phyloP scores from a whole-genome alignment of 116 monocot species.

The Phalaenopsis hybrid region DNA sequence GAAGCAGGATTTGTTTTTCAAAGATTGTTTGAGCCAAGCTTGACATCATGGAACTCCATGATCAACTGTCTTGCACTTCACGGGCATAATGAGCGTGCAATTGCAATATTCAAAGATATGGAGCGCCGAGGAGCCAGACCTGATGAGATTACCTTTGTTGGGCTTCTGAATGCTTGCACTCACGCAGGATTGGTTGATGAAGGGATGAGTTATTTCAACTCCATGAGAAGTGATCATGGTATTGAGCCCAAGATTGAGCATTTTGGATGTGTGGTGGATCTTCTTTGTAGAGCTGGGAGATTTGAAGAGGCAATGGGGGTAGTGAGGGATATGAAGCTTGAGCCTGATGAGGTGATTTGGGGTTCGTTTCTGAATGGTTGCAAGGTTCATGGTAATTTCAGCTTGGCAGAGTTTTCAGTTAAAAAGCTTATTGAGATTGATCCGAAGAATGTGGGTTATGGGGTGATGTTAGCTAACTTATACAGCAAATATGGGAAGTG shows the following conservation, averaged over 20 bases:
- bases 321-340: conserved; percentile 54
- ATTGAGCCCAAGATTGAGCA: conserved; percentile 69
- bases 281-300: conserved; percentile 69
- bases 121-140: conserved; percentile 25
- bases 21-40: conserved; percentile 24
- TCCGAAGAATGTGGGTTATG: conserved; percentile 56
- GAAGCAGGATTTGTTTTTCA: conserved; percentile 55
- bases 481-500: conserved; percentile 73
- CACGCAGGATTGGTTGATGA: conserved; percentile 79
- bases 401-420: conserved; percentile 58
- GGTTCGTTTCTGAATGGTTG: conserved; percentile 86
- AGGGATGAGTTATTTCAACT: conserved; percentile 51
- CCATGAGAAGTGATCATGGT: conserved; percentile 39
- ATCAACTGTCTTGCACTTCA: conserved; percentile 89
- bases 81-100: conserved; percentile 46
- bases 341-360: conserved; percentile 91
- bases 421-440: conserved; percentile 60
- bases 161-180: conserved; percentile 79
- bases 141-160: conserved; percentile 85
- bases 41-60: conserved; percentile 89
- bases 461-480: conserved; percentile 72
- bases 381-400: conserved; percentile 51
- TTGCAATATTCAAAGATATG: conserved; percentile 51
- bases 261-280: conserved; percentile 82
- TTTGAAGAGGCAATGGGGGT: conserved; percentile 69